Evolutionary conservation across 2,329 filamentous ascomycete genomes (phyloP).

Genomic region (Claviceps sp.): DNA sequence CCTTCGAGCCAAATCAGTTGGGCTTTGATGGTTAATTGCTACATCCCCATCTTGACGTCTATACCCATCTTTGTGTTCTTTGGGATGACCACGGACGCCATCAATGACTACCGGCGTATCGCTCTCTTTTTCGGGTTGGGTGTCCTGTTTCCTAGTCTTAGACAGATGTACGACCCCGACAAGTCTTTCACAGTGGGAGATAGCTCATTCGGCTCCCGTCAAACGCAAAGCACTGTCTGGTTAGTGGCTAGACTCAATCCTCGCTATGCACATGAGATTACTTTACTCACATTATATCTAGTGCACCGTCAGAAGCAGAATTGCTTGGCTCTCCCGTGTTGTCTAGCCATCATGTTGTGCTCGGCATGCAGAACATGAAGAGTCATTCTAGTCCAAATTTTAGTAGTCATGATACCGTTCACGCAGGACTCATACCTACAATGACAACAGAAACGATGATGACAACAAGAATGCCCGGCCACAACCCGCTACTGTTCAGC

Average conservation of each 20-base stretch:
- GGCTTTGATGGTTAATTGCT: constrained; percentile 30
- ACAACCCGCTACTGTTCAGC: constrained; percentile 22
- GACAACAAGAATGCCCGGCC: constrained; percentile 2
- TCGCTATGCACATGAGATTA: neutral
- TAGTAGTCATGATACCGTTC: neutral
- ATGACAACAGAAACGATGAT: neutral
- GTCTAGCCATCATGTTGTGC: constrained; percentile 8
- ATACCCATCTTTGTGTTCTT: constrained; percentile 40
- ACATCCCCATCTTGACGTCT: constrained; percentile 33
- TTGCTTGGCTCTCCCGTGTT: constrained; percentile 10
- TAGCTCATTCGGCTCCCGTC: constrained; percentile 11
- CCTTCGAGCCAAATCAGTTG: constrained; percentile 28
- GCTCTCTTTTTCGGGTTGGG: constrained; percentile 29
- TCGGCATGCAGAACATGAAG: constrained; percentile 6
- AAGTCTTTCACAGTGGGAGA: constrained; percentile 9
- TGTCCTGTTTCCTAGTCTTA: constrained; percentile 27
- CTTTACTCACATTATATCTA: constrained; percentile 3
- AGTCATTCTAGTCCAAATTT: constrained; percentile 8
- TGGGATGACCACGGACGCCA: constrained; percentile 39
- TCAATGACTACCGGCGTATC: constrained; percentile 32
- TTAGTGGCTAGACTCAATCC: neutral
- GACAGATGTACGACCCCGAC: constrained; percentile 26
- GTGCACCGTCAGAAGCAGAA: neutral
- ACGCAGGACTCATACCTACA: neutral
- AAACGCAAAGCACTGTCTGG: constrained; percentile 10